Evolutionary conservation across 1,284 basidiomycete species (phyloP), one percentile per base, ranked within the genome.

Genomic region (Fomitopsis betulina): DNA sequence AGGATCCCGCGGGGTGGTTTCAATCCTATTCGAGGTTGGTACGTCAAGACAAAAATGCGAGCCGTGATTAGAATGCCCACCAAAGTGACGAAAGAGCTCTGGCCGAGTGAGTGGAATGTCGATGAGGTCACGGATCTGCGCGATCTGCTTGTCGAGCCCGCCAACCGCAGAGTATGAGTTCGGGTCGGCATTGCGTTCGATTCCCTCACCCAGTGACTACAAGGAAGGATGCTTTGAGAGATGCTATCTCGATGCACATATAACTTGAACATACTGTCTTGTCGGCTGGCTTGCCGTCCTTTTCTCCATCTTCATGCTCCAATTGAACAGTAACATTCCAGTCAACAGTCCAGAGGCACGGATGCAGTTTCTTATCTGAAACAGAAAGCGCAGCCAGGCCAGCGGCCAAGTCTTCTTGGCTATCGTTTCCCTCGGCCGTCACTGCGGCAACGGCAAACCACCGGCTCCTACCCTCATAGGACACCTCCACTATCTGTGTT

Each of bases 71-170:
- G 61, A 54, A 2, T 27, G 67, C 74, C 59, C 60, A 91, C 94
- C 93, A 68, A 98, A 96, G 66, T 91, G 85, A 0, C 79, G 81
- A 75, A 96, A 99, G 15, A 98, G 80, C 56, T 96, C 91, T 5
- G 97, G 97, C 37, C 88, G 86, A 21, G 84, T 90, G 51, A 99
- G 79, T 1, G 97, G 97, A 56, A 99, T 89, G 68, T 99, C 96
- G 40, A 99, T 84, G n/a, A 99, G 83, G 66, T 95, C 90, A 39
- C 91, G 85, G 62, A 99, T 93, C 71, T 94, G 87, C 55, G 85
- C 79, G 61, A 99, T 96, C 68, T 98, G 95, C 63, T 85, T 83
- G 65, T 89, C 83, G 27, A 99, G 81, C 2, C 97, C 97, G 27
- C 97, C 97, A 17, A 99, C 87, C 15, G 85, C 80, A 17, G 85